Conservation (phyloP, 1,284 basidiomycete genomes). For the Apiotrichum mycotoxinovorans region DNA sequence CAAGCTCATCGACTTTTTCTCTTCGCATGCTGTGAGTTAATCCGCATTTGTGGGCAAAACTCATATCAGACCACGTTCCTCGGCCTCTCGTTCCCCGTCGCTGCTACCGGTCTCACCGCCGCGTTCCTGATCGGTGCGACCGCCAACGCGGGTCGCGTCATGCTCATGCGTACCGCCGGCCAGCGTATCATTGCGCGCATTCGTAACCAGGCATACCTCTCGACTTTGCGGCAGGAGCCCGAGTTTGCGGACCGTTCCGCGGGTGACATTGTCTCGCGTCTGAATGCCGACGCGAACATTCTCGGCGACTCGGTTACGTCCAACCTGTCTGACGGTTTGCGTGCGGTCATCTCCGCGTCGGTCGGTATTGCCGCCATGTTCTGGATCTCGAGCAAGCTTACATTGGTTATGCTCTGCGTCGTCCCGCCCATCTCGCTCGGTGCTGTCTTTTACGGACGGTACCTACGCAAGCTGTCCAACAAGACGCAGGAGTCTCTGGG, state of each 20-base stretch:
- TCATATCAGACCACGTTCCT: conserved; percentile 64
- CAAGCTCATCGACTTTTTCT: conserved; percentile 87
- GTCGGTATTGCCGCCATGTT: conserved; percentile 95
- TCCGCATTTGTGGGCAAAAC: neutral
- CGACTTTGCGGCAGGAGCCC: conserved; percentile 81
- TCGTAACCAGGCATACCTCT: conserved; percentile 75
- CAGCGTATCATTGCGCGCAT: conserved; percentile 89
- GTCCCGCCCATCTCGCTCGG: conserved; percentile 94
- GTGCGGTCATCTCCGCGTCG: conserved; percentile 77
- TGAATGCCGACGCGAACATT: conserved; percentile 88
- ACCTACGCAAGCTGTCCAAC: conserved; percentile 85
- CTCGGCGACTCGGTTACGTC: conserved; percentile 92
- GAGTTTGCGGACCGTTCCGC: conserved; percentile 89
- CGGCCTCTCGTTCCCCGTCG: conserved; percentile 72
- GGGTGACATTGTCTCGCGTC: conserved; percentile 86
- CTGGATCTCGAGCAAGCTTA: conserved; percentile 85
- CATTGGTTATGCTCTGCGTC: conserved; percentile 85
- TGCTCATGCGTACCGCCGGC: conserved; percentile 83
- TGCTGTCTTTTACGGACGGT: conserved; percentile 93
- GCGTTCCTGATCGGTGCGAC: conserved; percentile 83
- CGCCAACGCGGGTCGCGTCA: conserved; percentile 67
- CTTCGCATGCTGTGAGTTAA: conserved; percentile 62
- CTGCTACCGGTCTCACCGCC: conserved; percentile 68
- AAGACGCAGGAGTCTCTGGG: conserved; percentile 90
- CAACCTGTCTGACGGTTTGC: conserved; percentile 85